phyloP scores from a whole-genome alignment of 192 early-diverging fungal genomes.

The Coemansia sp. region DNA sequence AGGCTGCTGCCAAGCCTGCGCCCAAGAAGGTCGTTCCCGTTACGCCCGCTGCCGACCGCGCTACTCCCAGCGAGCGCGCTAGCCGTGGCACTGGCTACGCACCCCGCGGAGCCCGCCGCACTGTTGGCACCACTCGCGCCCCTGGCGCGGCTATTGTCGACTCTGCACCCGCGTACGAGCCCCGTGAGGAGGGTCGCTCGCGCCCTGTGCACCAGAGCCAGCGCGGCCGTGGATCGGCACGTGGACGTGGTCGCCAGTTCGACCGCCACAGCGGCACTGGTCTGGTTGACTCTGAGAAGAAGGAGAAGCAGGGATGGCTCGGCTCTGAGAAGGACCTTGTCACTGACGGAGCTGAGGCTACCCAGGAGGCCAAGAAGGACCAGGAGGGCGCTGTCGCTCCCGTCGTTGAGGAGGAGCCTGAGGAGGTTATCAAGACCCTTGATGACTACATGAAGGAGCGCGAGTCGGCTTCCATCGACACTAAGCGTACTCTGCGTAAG shows the following conservation, averaged over 20 bases:
- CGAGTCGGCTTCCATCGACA: constrained; percentile 60
- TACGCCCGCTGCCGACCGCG: constrained; percentile 20
- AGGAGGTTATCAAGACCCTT: constrained; percentile 82
- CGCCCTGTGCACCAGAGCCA: constrained; percentile 51
- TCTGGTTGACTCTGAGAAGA: constrained; percentile 83
- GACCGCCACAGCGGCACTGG: constrained; percentile 88
- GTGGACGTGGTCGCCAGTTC: constrained; percentile 71
- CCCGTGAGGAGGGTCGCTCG: constrained; percentile 48
- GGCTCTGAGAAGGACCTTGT: constrained; percentile 45
- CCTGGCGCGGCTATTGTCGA: constrained; percentile 15
- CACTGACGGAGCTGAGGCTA: constrained; percentile 40
- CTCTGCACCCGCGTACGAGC: constrained; percentile 26
- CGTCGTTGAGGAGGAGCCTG: constrained; percentile 64
- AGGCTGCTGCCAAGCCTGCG: constrained; percentile 32
- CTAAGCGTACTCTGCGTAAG: constrained; percentile 68
- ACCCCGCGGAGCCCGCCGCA: constrained; percentile 37
- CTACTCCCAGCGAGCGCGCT: constrained; percentile 29
- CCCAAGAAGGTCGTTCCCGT: constrained; percentile 34
- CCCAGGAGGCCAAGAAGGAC: constrained; percentile 49
- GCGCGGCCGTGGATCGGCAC: constrained; percentile 61
- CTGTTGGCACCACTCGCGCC: constrained; percentile 30
- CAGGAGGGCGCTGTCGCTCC: constrained; percentile 45
- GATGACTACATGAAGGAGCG: constrained; percentile 84
- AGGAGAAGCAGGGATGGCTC: constrained; percentile 87
- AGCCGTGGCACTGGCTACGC: constrained; percentile 25